A percentile compares a stretch with the other conserved stretches of the same genome.
Evolutionary conservation across 345 rosid genomes (phyloP).

Genomic region (Theobroma cacao): DNA sequence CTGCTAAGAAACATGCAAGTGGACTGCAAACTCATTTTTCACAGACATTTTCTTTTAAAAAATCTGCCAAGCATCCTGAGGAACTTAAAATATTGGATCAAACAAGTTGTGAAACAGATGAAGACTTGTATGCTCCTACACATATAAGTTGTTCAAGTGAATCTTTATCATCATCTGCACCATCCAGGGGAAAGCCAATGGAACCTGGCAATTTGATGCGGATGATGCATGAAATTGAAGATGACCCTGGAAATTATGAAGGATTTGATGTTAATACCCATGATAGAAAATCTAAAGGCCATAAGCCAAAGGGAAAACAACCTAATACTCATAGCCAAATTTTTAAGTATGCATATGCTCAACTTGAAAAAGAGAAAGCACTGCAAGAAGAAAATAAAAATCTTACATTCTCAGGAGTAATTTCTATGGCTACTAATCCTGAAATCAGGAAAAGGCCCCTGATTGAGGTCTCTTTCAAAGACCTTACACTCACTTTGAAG

Average conservation of each 20-base stretch:
- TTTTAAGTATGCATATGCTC: conserved; percentile 72
- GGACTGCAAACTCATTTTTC: conserved; percentile 66
- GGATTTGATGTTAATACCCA: conserved; percentile 24
- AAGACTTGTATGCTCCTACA: conserved; percentile 35
- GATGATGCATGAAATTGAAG: conserved; percentile 46
- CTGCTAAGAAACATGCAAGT: conserved; percentile 66
- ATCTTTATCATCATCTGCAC: conserved; percentile 19
- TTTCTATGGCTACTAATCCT: conserved; percentile 56
- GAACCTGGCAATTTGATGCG: conserved; percentile 31
- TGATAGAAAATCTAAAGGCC: conserved; percentile 35
- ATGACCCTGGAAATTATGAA: conserved; percentile 30
- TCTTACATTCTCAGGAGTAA: conserved; percentile 75
- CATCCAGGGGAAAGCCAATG: conserved; percentile 34
- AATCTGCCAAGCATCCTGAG: conserved; percentile 25
- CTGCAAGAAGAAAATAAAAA: conserved; percentile 47
- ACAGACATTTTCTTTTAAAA: conserved; percentile 58
- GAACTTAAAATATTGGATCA: conserved; percentile 40
- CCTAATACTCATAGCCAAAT: conserved; percentile 64
- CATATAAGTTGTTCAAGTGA: conserved; percentile 29
- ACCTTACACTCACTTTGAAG: conserved; percentile 77
- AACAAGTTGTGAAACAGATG: conserved; percentile 34
- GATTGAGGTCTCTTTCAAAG: conserved; percentile 72
- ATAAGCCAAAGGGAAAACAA: conserved; percentile 35
- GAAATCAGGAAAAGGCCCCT: conserved; percentile 65
- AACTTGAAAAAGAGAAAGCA: conserved; percentile 84